Conservation (phyloP, 176 grass and related monocot genomes). For the Chloris gayana region DNA sequence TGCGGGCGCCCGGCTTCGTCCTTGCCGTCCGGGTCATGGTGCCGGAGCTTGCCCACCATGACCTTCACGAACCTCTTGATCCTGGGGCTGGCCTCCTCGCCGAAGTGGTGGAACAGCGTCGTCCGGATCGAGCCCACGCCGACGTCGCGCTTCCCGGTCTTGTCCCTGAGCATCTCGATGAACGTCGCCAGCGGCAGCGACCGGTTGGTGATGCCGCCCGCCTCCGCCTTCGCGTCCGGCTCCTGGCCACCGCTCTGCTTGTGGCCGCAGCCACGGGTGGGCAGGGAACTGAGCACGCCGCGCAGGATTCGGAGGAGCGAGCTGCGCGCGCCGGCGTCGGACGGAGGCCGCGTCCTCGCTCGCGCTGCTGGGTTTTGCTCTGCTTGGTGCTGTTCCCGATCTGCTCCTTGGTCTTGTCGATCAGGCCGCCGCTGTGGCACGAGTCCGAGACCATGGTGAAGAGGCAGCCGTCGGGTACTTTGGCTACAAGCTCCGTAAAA, state of each 20-base stretch:
- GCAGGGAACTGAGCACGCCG: slow-evolving; percentile 45
- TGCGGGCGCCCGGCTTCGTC: neutral
- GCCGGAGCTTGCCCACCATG: slow-evolving; percentile 58
- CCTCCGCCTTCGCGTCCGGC: neutral
- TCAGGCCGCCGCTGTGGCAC: slow-evolving; percentile 90
- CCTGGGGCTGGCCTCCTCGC: slow-evolving; percentile 85
- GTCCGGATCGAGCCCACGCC: slow-evolving; percentile 78
- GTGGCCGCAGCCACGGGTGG: slow-evolving; percentile 18
- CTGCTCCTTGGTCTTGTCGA: slow-evolving; percentile 88
- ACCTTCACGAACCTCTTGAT: slow-evolving; percentile 91
- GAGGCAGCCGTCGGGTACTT: slow-evolving; percentile 62
- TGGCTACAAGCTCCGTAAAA: slow-evolving; percentile 74
- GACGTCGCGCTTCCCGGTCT: slow-evolving; percentile 76
- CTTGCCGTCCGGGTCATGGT: slow-evolving; percentile 5
- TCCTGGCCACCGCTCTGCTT: slow-evolving; percentile 12
- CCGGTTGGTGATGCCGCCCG: slow-evolving; percentile 34
- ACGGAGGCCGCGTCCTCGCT: slow-evolving; percentile 29
- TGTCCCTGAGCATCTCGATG: slow-evolving; percentile 72
- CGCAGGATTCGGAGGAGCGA: slow-evolving; percentile 44
- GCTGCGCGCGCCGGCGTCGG: slow-evolving; percentile 28
- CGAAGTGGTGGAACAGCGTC: slow-evolving; percentile 77
- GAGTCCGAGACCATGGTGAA: slow-evolving; percentile 86
- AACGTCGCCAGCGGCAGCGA: slow-evolving; percentile 78
- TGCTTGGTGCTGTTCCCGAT: slow-evolving; percentile 71
- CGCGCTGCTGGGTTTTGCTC: slow-evolving; percentile 25